Base-by-base conservation (phyloP, 148 eudicot species). In the Simmondsia chinensis region DNA sequence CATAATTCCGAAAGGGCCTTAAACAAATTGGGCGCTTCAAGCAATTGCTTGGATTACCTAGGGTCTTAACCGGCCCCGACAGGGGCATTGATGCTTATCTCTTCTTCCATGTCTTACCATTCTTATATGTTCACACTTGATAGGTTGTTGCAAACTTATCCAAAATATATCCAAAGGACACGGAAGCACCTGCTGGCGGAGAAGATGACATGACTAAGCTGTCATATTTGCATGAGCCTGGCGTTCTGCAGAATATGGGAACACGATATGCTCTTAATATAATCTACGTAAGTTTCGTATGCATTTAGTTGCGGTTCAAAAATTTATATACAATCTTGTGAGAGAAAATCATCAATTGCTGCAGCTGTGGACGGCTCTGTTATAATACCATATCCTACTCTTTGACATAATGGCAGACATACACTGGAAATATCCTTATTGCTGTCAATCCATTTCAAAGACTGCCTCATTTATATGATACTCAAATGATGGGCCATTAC, bases 161-260 rank as follows among this genome's bases (percentile, higher is more conserved):
- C 12, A 80, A 60, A 25, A 66, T 77, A 47, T 80, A 74, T 49
- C 89, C 94, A 9, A 83, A 73, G 66, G 97, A 88, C 56, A 56
- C 68, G 64, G 97, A 88, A 56, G 94, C 97, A 51, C 97, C 94
- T 44, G 74, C 68, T 63, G 81, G 83, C 33, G 97, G 97, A 45
- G 94, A 77, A 50, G 97, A 88, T 80, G 97, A 88, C 77, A 88
- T 88, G 97, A 88, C 94, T 32, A 88, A 77, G 51, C 68, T 88
- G 48, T 80, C 94, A 38, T 88, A 88, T 69, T 59, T 88, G 73
- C 91, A 88, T 34, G 97, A 88, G 60, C 97, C 97, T 24, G 97
- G 87, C 59, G 94, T 88, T 63, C 59, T 88, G 48, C 87, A 77
- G 64, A 88, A 88, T 65, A 62, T 88, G 65, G 59, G 71, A 14